Evolutionary conservation across 768 basidiomycete genomes (phyloP).

Genomic region (Mycena haematopus): DNA sequence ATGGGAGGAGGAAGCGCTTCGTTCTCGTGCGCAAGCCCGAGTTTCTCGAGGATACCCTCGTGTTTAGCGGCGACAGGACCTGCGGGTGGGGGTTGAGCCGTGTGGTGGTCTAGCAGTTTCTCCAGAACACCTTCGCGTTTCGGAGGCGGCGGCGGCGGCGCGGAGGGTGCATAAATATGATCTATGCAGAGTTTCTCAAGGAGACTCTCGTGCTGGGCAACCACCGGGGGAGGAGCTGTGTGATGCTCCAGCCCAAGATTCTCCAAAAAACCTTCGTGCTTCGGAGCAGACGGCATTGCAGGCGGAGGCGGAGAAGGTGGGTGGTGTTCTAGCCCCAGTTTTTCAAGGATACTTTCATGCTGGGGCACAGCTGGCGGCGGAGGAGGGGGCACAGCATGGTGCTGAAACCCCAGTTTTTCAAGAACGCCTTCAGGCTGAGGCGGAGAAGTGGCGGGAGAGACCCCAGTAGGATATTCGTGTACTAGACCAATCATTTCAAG

Average conservation of each 20-base stretch:
- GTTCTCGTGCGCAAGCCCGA: slow-evolving; percentile 18
- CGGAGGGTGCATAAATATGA: neutral
- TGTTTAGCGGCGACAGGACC: slow-evolving; percentile 1
- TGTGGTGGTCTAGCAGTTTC: slow-evolving; percentile 7
- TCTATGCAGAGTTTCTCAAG: slow-evolving; percentile 12
- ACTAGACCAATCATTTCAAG: slow-evolving; percentile 5
- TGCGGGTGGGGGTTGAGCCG: neutral
- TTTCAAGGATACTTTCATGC: slow-evolving; percentile 8
- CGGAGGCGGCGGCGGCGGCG: neutral
- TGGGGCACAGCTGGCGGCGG: neutral
- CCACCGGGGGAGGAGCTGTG: neutral
- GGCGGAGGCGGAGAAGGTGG: slow-evolving; percentile 10
- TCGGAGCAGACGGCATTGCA: neutral
- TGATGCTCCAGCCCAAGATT: slow-evolving; percentile 13
- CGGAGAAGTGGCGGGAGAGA: slow-evolving; percentile 5
- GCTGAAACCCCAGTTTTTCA: slow-evolving; percentile 6
- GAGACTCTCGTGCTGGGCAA: slow-evolving; percentile 3
- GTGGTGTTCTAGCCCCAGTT: slow-evolving; percentile 12
- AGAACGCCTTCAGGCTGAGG: slow-evolving; percentile 13
- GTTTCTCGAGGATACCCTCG: slow-evolving; percentile 17
- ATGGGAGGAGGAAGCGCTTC: slow-evolving; percentile 1
- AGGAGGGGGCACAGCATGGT: neutral
- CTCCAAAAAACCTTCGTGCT: slow-evolving; percentile 4
- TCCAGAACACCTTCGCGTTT: slow-evolving; percentile 2
- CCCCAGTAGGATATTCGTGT: neutral